Percentiles rank a stretch among this genome's conserved stretches.
Conservation (phyloP, 2,329 filamentous ascomycete genomes). For the Colletotrichum limetticola region DNA sequence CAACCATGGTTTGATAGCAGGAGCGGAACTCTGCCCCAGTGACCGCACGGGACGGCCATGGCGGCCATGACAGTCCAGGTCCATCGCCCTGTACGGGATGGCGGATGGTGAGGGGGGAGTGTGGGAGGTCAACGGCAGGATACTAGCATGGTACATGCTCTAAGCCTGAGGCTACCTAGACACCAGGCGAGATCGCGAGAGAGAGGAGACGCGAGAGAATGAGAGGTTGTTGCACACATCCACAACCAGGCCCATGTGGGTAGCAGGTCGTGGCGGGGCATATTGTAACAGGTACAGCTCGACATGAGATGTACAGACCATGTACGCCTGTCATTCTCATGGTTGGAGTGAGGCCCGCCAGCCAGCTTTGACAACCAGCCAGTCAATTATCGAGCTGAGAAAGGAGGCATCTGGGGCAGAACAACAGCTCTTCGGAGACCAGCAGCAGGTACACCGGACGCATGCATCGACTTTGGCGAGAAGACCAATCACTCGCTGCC, state of each 20-base stretch:
- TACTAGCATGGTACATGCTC: conserved; percentile 14
- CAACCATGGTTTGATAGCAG: conserved; percentile 24
- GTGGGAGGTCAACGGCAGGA: conserved; percentile 11
- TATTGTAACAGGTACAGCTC: conserved; percentile 23
- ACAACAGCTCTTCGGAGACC: conserved; percentile 11
- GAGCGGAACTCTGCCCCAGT: conserved; percentile 10
- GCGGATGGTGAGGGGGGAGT: background rate
- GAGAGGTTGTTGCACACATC: conserved; percentile 26
- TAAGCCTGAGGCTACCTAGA: background rate
- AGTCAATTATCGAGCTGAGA: conserved; percentile 7
- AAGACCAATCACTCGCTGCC: conserved; percentile 20
- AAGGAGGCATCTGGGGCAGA: background rate
- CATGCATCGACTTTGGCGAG: conserved; percentile 33
- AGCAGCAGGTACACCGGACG: conserved; percentile 27
- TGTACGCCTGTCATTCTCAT: conserved; percentile 18
- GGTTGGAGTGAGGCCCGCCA: conserved; percentile 13
- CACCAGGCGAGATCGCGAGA: background rate
- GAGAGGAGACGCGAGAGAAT: background rate
- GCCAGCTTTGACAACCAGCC: background rate
- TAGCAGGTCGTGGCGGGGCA: conserved; percentile 11
- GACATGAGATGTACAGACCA: conserved; percentile 3
- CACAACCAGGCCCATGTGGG: conserved; percentile 9
- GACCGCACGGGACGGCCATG: background rate
- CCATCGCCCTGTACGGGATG: background rate
- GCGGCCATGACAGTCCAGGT: background rate